Evolutionary conservation across 331 rosid species (phyloP).

Genomic region (Malus hybrid): DNA sequence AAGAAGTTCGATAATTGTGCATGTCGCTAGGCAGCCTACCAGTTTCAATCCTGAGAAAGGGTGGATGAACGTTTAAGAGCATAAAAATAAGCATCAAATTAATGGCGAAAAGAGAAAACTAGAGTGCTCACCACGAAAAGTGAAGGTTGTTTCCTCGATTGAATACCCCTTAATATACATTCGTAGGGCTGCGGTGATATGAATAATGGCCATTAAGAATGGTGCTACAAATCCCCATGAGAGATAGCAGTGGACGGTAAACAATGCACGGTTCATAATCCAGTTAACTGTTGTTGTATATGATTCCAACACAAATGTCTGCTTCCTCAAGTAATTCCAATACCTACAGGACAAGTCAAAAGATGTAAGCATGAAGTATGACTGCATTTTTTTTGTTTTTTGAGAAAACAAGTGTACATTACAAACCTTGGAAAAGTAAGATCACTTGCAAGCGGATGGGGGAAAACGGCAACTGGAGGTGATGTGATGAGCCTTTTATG

Average conservation of each 20-base stretch:
- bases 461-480: constrained; percentile 96
- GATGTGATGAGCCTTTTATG: constrained; percentile 83
- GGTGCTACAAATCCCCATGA: constrained; percentile 97
- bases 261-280: constrained; percentile 92
- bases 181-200: constrained; percentile 63
- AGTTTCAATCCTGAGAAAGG: constrained; percentile 57
- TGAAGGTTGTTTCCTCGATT: constrained; percentile 42
- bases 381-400: not conserved
- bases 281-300: constrained; percentile 67
- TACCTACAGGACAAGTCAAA: constrained; percentile 49
- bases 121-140: constrained; percentile 64
- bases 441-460: constrained; percentile 97
- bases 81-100: too few relatives aligned
- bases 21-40: constrained; percentile 42
- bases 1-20: constrained; percentile 71
- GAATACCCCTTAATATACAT: constrained; percentile 47
- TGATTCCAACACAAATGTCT: constrained; percentile 95
- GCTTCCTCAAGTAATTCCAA: constrained; percentile 99
- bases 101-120: constrained; percentile 9
- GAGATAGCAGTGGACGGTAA: constrained; percentile 70
- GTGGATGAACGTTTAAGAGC: constrained; percentile 14
- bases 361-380: constrained; percentile 16
- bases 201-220: constrained; percentile 57
- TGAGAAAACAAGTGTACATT: constrained; percentile 8
- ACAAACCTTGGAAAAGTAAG: constrained; percentile 84